Evolutionary conservation across 805 yeast species (phyloP).

Genomic region (Metschnikowia amazonensis): DNA sequence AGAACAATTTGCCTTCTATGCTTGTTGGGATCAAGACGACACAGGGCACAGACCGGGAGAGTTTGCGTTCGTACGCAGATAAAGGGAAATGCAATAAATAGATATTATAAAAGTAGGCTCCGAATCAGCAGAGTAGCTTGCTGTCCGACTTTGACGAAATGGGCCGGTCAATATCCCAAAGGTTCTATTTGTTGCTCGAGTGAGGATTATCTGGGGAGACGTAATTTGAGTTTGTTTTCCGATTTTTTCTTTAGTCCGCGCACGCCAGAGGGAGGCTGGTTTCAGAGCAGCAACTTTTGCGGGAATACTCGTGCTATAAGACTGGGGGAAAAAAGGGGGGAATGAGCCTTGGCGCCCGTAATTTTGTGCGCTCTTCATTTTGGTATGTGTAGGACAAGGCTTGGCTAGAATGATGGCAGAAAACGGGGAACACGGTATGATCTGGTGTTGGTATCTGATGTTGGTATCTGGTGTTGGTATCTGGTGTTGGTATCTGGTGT

Average conservation of each 20-base stretch:
- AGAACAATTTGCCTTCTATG: not conserved
- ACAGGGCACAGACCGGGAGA: not conserved
- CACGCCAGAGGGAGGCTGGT: constrained; percentile 8
- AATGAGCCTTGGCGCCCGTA: constrained; percentile 1
- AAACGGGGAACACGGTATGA: no score
- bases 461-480: no score
- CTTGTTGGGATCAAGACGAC: not conserved
- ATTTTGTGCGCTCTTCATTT: constrained; percentile 1
- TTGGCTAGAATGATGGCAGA: no score
- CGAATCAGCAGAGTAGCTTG: not conserved
- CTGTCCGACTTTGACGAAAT: not conserved
- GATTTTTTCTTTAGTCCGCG: constrained; percentile 6
- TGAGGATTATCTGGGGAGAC: not conserved
- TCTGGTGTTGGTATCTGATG: no score
- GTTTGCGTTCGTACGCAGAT: not conserved
- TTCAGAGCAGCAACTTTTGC: constrained; percentile 5
- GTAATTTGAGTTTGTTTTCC: constrained; percentile 3
- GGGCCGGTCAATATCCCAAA: constrained; percentile 1
- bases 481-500: no score
- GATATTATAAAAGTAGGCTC: not conserved
- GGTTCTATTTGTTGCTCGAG: constrained; percentile 3
- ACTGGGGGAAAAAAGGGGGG: not conserved
- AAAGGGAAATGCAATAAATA: not conserved
- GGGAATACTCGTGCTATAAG: not conserved
- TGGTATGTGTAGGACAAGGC: not conserved